phyloP scores from a whole-genome alignment of 768 basidiomycete genomes.

The Lyophyllum atratum region DNA sequence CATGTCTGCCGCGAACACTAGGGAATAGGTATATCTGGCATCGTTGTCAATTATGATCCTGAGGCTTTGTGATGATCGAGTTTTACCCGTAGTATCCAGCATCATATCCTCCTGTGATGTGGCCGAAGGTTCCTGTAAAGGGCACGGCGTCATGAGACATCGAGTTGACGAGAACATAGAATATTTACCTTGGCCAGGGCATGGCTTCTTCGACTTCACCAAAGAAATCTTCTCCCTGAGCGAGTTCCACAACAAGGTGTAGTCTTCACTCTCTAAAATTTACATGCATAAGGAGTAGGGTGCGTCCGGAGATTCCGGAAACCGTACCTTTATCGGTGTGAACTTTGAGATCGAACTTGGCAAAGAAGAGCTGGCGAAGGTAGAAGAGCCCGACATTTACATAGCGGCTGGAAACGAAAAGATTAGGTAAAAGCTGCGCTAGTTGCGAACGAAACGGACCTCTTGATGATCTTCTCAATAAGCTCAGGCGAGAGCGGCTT shows the following conservation, averaged over 20 bases:
- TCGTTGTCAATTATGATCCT: not conserved
- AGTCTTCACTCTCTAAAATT: conserved; percentile 57
- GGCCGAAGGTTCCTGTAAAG: conserved; percentile 57
- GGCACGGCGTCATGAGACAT: not conserved
- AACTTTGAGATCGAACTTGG: conserved; percentile 74
- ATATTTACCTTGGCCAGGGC: conserved; percentile 64
- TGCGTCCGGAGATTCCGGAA: not conserved
- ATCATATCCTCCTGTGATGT: conserved; percentile 76
- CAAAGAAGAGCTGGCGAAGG: conserved; percentile 84
- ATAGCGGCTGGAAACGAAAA: conserved; percentile 50
- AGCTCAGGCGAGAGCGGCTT: conserved; percentile 69
- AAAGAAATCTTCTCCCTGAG: conserved; percentile 71
- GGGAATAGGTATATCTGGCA: conserved; percentile 67
- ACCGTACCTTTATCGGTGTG: conserved; percentile 65
- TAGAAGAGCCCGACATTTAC: conserved; percentile 84
- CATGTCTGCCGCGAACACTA: conserved; percentile 64
- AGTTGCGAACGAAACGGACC: conserved; percentile 37
- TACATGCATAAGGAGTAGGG: not conserved
- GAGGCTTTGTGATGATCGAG: not conserved
- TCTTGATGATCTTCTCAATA: conserved; percentile 80
- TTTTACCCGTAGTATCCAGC: conserved; percentile 65
- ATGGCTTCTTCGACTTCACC: conserved; percentile 58
- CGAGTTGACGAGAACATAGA: not conserved
- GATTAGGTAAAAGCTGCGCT: not conserved
- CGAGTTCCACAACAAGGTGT: conserved; percentile 78